Percentiles rank a stretch among this genome's conserved stretches.
Conservation (phyloP, 2,329 filamentous ascomycete genomes). For the Thielaviopsis punctulata region DNA sequence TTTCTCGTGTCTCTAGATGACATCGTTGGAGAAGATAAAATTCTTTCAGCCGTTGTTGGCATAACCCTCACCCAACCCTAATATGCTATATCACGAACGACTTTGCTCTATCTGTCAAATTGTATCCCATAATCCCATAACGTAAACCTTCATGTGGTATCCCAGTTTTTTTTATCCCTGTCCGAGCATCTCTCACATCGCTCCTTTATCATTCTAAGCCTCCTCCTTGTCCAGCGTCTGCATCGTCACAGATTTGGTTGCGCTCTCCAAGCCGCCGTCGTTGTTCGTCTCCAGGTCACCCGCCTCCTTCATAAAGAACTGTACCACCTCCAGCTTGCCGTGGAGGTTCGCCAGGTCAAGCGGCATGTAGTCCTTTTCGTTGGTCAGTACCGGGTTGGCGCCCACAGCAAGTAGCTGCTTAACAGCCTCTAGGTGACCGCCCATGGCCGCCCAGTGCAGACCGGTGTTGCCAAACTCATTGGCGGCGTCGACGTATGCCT, state of each 20-base stretch:
- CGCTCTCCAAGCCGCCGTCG: conserved; percentile 16
- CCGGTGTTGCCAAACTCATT: conserved; percentile 82
- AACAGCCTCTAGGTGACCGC: conserved; percentile 68
- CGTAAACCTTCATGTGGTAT: conserved; percentile 3
- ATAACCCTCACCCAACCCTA: not conserved
- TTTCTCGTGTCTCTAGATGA: too few species aligned
- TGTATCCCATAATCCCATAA: conserved; percentile 1
- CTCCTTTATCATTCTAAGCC: not conserved
- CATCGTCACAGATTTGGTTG: conserved; percentile 15
- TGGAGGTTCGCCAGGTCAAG: conserved; percentile 57
- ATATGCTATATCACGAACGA: not conserved
- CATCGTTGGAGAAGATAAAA: too few species aligned
- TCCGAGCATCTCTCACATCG: not conserved
- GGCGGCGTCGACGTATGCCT: conserved; percentile 43
- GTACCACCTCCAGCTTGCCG: conserved; percentile 47
- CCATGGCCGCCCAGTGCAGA: conserved; percentile 84
- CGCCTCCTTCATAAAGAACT: conserved; percentile 38
- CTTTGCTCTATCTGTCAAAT: not conserved
- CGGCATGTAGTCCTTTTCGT: conserved; percentile 68
- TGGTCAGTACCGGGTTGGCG: conserved; percentile 61
- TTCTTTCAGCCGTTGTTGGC: too few species aligned
- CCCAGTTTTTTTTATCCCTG: not conserved
- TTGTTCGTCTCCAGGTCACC: conserved; percentile 30
- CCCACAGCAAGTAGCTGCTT: conserved; percentile 55
- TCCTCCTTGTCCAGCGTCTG: conserved; percentile 10